A percentile compares a stretch with the other conserved stretches of the same genome.
Conservation (phyloP, 202 grass and related monocot species). For the Setaria viridis region DNA sequence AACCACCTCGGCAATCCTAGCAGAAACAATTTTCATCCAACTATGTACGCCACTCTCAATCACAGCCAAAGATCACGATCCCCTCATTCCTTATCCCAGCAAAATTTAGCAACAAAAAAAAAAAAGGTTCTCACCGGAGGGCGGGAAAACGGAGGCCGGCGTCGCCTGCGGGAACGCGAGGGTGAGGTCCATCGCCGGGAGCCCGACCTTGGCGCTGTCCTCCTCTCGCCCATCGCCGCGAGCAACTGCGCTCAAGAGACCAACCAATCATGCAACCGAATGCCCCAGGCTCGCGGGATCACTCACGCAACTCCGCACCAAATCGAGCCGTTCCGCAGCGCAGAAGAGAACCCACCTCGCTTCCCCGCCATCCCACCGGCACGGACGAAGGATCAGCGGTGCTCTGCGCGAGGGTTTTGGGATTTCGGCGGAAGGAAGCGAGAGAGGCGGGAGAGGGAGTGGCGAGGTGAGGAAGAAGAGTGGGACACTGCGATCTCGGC, state of each 20-base stretch:
- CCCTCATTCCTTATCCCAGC: neutral
- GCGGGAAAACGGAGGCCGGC: constrained; percentile 66
- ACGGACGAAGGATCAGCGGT: neutral
- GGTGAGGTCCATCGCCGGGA: constrained; percentile 53
- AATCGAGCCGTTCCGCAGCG: neutral
- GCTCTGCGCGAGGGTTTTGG: neutral
- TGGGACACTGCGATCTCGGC: neutral
- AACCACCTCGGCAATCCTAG: neutral
- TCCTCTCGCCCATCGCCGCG: constrained; percentile 24
- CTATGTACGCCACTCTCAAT: neutral
- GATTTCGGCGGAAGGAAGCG: neutral
- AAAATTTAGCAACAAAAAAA: neutral
- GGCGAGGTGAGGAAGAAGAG: constrained; percentile 4
- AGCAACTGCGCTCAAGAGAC: neutral
- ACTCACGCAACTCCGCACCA: neutral
- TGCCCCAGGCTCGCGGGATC: neutral
- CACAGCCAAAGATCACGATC: neutral
- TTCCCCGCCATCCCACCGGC: constrained; percentile 29
- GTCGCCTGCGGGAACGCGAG: constrained; percentile 66
- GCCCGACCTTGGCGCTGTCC: constrained; percentile 38
- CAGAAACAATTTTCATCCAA: neutral
- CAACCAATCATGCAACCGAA: constrained; percentile 9
- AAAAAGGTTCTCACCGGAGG: constrained; percentile 36
- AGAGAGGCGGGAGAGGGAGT: neutral
- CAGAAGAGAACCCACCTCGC: constrained; percentile 31